Evolutionary conservation across 345 rosid genomes (phyloP).

Genomic region (Citrus cavaleriei): DNA sequence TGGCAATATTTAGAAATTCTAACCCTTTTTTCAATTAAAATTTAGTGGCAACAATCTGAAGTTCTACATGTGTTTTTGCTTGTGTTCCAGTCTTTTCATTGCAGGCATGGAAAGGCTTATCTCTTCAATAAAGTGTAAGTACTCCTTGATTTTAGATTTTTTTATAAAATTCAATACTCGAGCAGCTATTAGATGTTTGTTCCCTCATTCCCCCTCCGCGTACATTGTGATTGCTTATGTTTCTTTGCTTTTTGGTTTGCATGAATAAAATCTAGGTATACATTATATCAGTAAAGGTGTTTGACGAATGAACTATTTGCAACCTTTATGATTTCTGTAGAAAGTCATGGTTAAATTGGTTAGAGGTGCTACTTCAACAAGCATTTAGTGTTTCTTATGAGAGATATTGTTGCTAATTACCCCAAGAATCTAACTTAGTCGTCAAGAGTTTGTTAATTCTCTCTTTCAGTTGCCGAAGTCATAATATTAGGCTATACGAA

Average conservation of each 20-base stretch:
- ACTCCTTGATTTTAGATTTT: slow-evolving; percentile 8
- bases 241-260: neutral
- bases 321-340: neutral
- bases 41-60: neutral
- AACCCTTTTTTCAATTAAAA: neutral
- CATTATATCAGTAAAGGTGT: neutral
- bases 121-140: slow-evolving; percentile 79
- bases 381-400: neutral
- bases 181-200: neutral
- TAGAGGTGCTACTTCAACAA: neutral
- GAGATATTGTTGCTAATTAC: neutral
- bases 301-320: neutral
- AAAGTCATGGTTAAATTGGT: neutral
- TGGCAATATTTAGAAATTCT: neutral
- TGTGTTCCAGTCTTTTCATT: slow-evolving; percentile 64
- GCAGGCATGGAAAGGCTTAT: slow-evolving; percentile 74
- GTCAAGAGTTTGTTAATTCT: neutral
- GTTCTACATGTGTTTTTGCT: slow-evolving; percentile 14
- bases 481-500: neutral
- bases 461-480: neutral
- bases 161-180: neutral
- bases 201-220: neutral
- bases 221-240: neutral
- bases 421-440: neutral
- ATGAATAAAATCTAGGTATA: neutral